Conservation (phyloP, 768 basidiomycete genomes). For the Mycena crocata region DNA sequence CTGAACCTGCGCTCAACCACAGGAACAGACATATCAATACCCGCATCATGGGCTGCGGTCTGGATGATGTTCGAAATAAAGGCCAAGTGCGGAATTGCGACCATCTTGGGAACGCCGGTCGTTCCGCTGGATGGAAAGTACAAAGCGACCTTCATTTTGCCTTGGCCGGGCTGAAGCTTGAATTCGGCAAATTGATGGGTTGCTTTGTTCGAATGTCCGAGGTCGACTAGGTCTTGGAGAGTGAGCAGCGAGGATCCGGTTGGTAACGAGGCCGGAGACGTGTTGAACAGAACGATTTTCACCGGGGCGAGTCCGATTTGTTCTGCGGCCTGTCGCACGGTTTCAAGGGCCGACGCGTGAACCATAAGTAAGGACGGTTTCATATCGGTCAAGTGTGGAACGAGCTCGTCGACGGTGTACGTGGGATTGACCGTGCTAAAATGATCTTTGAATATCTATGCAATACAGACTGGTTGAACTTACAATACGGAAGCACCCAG, state of each 20-base stretch:
- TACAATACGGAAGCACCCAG: constrained; percentile 15
- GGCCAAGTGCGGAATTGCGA: constrained; percentile 23
- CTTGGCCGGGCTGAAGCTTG: constrained; percentile 55
- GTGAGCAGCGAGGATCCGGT: not conserved
- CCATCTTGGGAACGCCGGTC: constrained; percentile 62
- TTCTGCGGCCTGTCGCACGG: not conserved
- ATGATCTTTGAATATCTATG: not conserved
- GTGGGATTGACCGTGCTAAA: constrained; percentile 16
- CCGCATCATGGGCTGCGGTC: constrained; percentile 38
- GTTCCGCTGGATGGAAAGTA: constrained; percentile 66
- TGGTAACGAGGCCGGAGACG: not conserved
- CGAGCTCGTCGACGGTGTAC: constrained; percentile 13
- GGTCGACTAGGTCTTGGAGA: constrained; percentile 9
- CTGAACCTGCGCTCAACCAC: constrained; percentile 51
- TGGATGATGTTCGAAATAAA: constrained; percentile 57
- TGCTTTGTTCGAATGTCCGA: not conserved
- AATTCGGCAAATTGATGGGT: constrained; percentile 49
- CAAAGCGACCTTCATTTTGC: constrained; percentile 60
- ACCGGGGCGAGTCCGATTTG: not conserved
- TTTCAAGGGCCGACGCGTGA: constrained; percentile 1
- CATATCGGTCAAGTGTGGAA: constrained; percentile 5
- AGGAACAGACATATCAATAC: constrained; percentile 43
- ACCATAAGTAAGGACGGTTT: constrained; percentile 19
- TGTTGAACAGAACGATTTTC: not conserved
- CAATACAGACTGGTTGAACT: not conserved